A percentile compares a stretch with the other conserved stretches of the same genome.
These are phyloP conservation scores for Infundibulicybe gibba DNA, from an alignment of 768 basidiomycete genomes.

Conservation along the genomic window DNA sequence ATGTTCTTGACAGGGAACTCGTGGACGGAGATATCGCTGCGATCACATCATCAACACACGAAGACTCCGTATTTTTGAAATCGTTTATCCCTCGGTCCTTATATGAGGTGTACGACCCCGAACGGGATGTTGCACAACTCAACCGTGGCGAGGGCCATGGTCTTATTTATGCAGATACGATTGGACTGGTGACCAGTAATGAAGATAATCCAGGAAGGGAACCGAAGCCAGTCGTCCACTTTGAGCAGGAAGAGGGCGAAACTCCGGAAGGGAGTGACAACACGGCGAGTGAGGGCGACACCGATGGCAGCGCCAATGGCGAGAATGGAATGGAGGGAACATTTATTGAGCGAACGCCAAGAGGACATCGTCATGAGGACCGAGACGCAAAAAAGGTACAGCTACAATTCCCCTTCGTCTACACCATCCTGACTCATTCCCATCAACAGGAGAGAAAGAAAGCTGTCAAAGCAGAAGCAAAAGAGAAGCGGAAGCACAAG, in stretches of 20 bases:
- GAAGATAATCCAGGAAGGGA: conserved; percentile 2
- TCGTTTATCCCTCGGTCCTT: conserved; percentile 93
- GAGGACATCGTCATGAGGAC: conserved; percentile 93
- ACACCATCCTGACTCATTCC: conserved; percentile 8
- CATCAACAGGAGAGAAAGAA: conserved; percentile 82
- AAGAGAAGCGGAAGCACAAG: conserved; percentile 87
- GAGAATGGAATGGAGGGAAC: conserved; percentile 28
- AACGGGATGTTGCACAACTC: conserved; percentile 82
- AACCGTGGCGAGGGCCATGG: conserved; percentile 63
- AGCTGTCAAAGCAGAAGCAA: conserved; percentile 78
- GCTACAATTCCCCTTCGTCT: conserved; percentile 7
- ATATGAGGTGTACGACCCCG: conserved; percentile 92
- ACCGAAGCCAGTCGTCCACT: not conserved
- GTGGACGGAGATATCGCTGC: not conserved
- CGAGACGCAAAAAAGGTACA: conserved; percentile 84
- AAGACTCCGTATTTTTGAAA: conserved; percentile 85
- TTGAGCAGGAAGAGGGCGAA: conserved; percentile 1
- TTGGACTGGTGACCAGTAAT: conserved; percentile 63
- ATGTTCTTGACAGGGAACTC: not conserved
- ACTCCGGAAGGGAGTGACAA: conserved; percentile 7
- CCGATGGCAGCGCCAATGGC: conserved; percentile 21
- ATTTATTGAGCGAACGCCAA: conserved; percentile 53
- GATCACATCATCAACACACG: conserved; percentile 42
- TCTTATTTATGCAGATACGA: conserved; percentile 86
- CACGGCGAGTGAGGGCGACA: conserved; percentile 13